phyloP scores from a whole-genome alignment of 306 rosid genomes.

The Vigna radiata region DNA sequence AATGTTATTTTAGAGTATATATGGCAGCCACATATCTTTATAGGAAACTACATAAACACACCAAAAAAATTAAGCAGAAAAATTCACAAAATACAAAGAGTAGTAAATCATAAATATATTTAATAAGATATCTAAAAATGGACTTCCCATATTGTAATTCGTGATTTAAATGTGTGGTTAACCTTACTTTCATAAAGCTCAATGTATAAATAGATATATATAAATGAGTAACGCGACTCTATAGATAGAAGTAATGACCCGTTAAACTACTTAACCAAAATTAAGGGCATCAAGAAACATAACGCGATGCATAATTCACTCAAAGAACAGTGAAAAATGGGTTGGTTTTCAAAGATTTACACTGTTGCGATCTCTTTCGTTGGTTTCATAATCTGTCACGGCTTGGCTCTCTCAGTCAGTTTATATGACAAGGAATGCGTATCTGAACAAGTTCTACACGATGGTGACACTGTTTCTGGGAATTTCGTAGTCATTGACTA shows the following conservation, averaged over 20 bases:
- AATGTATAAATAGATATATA: background rate
- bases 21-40: no score
- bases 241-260: conserved; percentile 35
- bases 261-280: conserved; percentile 40
- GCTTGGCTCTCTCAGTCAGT: conserved; percentile 46
- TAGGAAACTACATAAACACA: no score
- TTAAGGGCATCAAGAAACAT: conserved; percentile 39
- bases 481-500: conserved; percentile 58
- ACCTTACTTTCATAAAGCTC: background rate
- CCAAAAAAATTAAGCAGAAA: no score
- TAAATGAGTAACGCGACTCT: conserved; percentile 27
- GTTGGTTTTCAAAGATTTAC: conserved; percentile 41
- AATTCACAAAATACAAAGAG: no score
- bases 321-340: conserved; percentile 38
- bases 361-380: conserved; percentile 17
- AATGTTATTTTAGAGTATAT: no score
- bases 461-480: conserved; percentile 50
- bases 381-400: conserved; percentile 28
- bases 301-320: conserved; percentile 26
- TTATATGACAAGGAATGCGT: conserved; percentile 53
- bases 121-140: background rate
- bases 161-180: background rate
- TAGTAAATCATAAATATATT: no score
- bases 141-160: background rate
- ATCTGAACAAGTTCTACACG: conserved; percentile 46